phyloP scores from a whole-genome alignment of 2,329 filamentous ascomycete genomes.

The Colletotrichum tabaci region DNA sequence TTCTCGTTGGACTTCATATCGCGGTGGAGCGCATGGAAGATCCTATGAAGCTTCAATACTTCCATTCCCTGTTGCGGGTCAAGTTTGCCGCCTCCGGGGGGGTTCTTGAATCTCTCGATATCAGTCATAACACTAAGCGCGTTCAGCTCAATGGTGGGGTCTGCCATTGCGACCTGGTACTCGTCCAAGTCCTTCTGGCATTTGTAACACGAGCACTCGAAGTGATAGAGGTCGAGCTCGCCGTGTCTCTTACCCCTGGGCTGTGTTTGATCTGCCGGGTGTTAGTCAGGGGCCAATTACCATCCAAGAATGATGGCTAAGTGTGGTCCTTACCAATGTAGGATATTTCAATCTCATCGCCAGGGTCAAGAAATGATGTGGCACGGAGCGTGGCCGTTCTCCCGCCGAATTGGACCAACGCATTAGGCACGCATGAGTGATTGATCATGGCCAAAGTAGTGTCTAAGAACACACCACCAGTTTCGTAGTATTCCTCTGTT shows the following conservation, averaged over 20 bases:
- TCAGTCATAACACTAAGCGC: conserved; percentile 61
- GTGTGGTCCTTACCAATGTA: conserved; percentile 66
- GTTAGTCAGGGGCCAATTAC: background rate
- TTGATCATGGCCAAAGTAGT: conserved; percentile 72
- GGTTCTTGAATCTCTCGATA: conserved; percentile 41
- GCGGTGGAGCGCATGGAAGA: conserved; percentile 13
- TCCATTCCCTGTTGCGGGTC: conserved; percentile 4
- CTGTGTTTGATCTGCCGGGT: conserved; percentile 61
- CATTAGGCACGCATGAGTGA: conserved; percentile 74
- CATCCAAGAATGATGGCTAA: background rate
- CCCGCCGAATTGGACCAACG: conserved; percentile 69
- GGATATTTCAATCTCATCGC: conserved; percentile 73
- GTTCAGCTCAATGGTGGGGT: conserved; percentile 61
- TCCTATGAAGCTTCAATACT: conserved; percentile 4
- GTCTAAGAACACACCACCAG: conserved; percentile 71
- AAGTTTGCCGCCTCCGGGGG: conserved; percentile 10
- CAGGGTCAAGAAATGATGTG: conserved; percentile 62
- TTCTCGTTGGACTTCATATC: conserved; percentile 33
- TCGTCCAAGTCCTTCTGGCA: conserved; percentile 67
- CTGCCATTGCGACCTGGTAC: conserved; percentile 64
- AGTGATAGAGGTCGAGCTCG: conserved; percentile 65
- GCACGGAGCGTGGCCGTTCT: conserved; percentile 67
- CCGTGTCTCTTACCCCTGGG: conserved; percentile 59
- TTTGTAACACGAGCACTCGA: conserved; percentile 65
- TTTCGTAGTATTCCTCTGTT: conserved; percentile 61